These are phyloP conservation scores for Colletotrichum sp. DNA, from an alignment of 2,329 filamentous ascomycete genomes.

Conservation along the genomic window DNA sequence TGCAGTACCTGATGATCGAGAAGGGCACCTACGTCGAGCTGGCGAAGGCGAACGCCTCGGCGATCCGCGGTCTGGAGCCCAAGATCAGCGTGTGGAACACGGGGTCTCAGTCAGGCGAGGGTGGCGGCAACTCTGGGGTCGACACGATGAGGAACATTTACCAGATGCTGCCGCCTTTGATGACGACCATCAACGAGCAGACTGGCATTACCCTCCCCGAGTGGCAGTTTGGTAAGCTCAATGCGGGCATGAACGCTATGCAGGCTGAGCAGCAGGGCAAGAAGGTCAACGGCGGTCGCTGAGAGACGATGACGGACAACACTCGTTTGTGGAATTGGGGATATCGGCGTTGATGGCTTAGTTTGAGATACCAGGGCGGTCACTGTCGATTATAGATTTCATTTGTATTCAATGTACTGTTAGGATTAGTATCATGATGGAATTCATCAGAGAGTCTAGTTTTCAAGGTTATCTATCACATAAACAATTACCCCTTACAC, in stretches of 20 bases:
- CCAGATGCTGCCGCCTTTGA: conserved; percentile 81
- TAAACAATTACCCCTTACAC: no score
- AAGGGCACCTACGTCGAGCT: conserved; percentile 79
- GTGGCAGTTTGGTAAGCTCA: conserved; percentile 69
- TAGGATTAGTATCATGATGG: no score
- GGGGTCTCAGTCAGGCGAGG: conserved; percentile 41
- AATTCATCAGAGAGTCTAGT: no score
- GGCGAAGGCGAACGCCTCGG: conserved; percentile 77
- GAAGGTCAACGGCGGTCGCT: conserved; percentile 1
- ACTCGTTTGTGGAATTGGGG: neutral
- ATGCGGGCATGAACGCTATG: conserved; percentile 38
- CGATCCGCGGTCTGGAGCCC: conserved; percentile 78
- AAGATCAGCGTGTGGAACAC: conserved; percentile 95
- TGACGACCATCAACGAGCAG: conserved; percentile 87
- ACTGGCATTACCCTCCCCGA: conserved; percentile 81
- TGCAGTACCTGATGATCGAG: conserved; percentile 90
- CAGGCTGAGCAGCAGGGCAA: neutral
- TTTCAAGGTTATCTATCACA: no score
- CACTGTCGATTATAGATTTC: conserved; percentile 1
- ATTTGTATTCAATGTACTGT: neutral
- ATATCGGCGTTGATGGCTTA: conserved; percentile 3
- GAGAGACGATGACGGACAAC: neutral
- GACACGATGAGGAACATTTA: conserved; percentile 82
- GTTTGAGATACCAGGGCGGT: conserved; percentile 6
- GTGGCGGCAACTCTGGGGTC: conserved; percentile 44